These are phyloP conservation scores for Monosporozyma aerobia DNA, from an alignment of 805 yeast species.

Conservation along the genomic window DNA sequence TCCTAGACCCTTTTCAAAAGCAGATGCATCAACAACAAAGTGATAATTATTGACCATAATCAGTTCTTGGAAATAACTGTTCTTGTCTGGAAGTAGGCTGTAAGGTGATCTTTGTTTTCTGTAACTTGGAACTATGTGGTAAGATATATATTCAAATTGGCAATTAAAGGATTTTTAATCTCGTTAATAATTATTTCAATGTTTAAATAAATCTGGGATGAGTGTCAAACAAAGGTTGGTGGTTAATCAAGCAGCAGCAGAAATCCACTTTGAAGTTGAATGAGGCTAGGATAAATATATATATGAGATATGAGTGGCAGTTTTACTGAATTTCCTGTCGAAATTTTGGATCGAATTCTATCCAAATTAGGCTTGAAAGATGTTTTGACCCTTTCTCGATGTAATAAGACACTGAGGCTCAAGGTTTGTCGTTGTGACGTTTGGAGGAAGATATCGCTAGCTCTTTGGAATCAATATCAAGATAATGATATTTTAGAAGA, in stretches of 20 bases:
- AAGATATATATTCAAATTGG: background rate
- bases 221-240: background rate
- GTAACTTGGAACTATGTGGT: background rate
- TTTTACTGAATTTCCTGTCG: background rate
- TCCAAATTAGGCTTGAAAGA: background rate
- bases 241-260: background rate
- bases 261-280: background rate
- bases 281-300: background rate
- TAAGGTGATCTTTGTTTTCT: background rate
- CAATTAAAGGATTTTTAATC: background rate
- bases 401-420: background rate
- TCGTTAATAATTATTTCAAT: background rate
- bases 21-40: slow-evolving; percentile 58
- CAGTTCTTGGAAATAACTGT: background rate
- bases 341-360: background rate
- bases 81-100: background rate
- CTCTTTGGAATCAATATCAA: background rate
- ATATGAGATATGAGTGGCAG: background rate
- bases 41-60: slow-evolving; percentile 14
- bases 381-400: background rate
- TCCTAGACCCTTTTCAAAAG: slow-evolving; percentile 60
- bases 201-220: background rate
- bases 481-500: background rate
- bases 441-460: background rate
- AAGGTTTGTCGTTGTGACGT: background rate